phyloP scores from a whole-genome alignment of 805 yeast genomes.

The Sugiyamaella chiloensis region DNA sequence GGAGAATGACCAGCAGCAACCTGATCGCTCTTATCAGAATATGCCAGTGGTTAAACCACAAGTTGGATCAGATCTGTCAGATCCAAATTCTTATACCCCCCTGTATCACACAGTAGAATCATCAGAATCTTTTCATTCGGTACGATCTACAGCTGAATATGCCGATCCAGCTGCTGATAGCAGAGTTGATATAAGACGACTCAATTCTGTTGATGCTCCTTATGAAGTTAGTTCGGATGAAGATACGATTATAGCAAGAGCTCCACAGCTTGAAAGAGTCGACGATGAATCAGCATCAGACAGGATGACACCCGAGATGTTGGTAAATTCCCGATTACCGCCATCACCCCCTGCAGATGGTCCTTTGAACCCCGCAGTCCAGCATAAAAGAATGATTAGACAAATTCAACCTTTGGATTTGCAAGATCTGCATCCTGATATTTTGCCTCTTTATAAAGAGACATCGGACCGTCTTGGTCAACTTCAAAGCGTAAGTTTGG shows the following conservation, averaged over 20 bases:
- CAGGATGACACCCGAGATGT: constrained; percentile 3
- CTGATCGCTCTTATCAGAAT: no score
- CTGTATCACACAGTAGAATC: constrained; percentile 3
- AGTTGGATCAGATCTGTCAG: no score
- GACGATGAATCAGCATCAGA: background rate
- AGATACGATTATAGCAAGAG: constrained; percentile 1
- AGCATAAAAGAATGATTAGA: background rate
- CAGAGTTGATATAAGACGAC: background rate
- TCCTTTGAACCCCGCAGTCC: background rate
- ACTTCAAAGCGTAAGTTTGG: constrained; percentile 15
- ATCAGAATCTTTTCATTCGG: constrained; percentile 4
- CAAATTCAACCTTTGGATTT: background rate
- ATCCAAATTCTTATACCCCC: no score
- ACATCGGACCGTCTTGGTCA: constrained; percentile 25
- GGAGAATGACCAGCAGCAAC: no score
- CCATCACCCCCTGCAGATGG: background rate
- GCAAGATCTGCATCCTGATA: constrained; percentile 25
- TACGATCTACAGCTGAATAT: background rate
- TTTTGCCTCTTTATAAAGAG: constrained; percentile 26
- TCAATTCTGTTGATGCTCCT: background rate
- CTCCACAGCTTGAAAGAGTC: background rate
- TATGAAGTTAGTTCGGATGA: constrained; percentile 3
- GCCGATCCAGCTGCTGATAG: constrained; percentile 2
- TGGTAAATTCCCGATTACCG: background rate
- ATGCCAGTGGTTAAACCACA: no score